Percentiles rank a stretch among this genome's conserved stretches.
Evolutionary conservation across 2,329 filamentous ascomycete genomes (phyloP).

Genomic region (Penicillium digitatum): DNA sequence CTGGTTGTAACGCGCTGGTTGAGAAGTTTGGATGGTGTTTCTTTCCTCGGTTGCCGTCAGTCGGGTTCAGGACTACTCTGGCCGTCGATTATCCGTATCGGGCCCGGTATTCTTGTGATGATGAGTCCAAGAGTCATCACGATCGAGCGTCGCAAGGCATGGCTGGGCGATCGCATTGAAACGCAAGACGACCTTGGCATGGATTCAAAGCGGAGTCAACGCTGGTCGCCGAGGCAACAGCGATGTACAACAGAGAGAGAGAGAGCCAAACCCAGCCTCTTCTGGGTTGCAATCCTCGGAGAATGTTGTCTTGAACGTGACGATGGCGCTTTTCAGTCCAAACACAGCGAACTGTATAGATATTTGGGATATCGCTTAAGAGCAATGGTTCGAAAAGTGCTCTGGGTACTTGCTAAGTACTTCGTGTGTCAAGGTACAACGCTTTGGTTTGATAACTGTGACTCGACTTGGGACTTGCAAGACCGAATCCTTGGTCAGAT

Average conservation of each 20-base stretch:
- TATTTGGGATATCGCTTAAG: not conserved
- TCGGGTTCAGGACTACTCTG: conserved; percentile 76
- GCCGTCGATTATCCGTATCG: conserved; percentile 76
- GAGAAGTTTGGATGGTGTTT: conserved; percentile 82
- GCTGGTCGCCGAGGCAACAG: conserved; percentile 2
- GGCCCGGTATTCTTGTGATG: conserved; percentile 66
- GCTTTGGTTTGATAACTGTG: not conserved
- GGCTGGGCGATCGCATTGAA: conserved; percentile 81
- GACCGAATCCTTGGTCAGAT: too few relatives aligned
- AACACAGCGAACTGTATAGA: not conserved
- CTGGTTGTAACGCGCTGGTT: conserved; percentile 83
- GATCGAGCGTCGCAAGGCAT: conserved; percentile 87
- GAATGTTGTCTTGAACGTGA: too few relatives aligned
- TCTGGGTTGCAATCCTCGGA: not conserved
- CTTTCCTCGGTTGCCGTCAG: conserved; percentile 77
- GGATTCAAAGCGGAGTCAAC: not conserved
- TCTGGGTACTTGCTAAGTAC: not conserved
- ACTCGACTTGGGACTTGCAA: not conserved
- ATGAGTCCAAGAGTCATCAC: conserved; percentile 72
- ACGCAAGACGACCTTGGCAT: not conserved
- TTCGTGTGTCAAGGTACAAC: too few relatives aligned
- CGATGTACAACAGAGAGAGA: too few relatives aligned
- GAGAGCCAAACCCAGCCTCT: not conserved
- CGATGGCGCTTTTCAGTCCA: not conserved
- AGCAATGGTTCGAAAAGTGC: not conserved